These are phyloP conservation scores for Stephania yunnanensis DNA, from an alignment of 164 flowering plant species.

Conservation along the genomic window DNA sequence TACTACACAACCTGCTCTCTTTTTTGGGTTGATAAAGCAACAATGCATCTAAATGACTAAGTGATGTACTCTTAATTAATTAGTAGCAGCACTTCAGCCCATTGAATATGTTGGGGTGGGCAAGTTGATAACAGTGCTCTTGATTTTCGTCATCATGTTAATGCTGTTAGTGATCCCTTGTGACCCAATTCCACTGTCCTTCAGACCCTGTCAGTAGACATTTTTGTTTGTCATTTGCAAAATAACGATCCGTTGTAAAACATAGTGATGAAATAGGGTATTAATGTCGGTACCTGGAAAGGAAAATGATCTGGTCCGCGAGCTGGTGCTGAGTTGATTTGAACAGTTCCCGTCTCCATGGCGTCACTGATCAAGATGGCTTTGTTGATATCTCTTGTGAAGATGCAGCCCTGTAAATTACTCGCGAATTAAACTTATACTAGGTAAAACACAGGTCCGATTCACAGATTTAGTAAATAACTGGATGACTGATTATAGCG, in stretches of 20 bases:
- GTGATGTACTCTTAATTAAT: neutral
- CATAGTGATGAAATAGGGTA: neutral
- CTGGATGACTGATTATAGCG: no score
- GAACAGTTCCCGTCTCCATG: conserved; percentile 96
- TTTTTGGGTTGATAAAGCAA: neutral
- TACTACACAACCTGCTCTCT: neutral
- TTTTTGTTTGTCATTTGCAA: neutral
- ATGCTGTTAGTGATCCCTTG: conserved; percentile 98
- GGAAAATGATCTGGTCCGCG: conserved; percentile 99
- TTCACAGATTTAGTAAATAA: neutral
- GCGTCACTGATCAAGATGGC: conserved; percentile 95
- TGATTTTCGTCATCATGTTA: conserved; percentile 90
- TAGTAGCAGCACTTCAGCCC: conserved; percentile 40
- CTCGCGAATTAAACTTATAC: neutral
- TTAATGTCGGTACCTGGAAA: conserved; percentile 59
- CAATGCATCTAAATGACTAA: neutral
- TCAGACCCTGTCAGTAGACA: conserved; percentile 55
- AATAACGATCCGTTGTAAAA: neutral
- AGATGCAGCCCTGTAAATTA: conserved; percentile 69
- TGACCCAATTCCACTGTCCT: conserved; percentile 97
- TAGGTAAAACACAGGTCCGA: neutral
- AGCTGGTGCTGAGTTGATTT: conserved; percentile 98
- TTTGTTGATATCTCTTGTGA: conserved; percentile 95
- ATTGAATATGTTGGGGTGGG: conserved; percentile 85
- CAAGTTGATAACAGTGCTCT: conserved; percentile 90